A percentile compares a stretch with the other conserved stretches of the same genome.
phyloP scores from a whole-genome alignment of 805 yeast genomes.

The Debaryomyces castellii region DNA sequence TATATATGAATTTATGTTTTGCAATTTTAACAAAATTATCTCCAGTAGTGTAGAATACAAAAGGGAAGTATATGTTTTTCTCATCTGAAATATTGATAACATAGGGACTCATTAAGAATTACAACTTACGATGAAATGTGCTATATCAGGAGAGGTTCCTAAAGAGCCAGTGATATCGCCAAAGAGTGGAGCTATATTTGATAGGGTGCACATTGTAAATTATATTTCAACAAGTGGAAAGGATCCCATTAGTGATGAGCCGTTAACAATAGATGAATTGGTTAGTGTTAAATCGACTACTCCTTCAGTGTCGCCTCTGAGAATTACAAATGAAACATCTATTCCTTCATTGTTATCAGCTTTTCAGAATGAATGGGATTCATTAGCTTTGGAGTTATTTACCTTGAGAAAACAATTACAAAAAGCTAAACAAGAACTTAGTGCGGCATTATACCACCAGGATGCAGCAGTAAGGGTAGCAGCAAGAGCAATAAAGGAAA shows the following conservation, averaged over 20 bases:
- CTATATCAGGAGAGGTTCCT: conserved; percentile 69
- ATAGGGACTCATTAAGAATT: background rate
- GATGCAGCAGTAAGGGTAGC: conserved; percentile 93
- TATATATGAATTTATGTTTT: background rate
- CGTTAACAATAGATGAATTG: conserved; percentile 57
- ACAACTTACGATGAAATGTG: conserved; percentile 15
- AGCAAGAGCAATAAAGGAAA: conserved; percentile 67
- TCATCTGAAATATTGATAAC: background rate
- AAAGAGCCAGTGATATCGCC: conserved; percentile 75
- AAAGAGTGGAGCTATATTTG: conserved; percentile 69
- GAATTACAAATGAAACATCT: conserved; percentile 54
- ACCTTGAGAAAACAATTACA: conserved; percentile 70
- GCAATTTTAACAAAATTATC: background rate
- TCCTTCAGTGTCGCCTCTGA: conserved; percentile 30
- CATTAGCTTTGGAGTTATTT: conserved; percentile 78
- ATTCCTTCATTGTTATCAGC: conserved; percentile 76
- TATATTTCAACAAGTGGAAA: conserved; percentile 63
- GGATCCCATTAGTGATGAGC: conserved; percentile 76
- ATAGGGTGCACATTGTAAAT: conserved; percentile 54
- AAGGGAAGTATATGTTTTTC: background rate
- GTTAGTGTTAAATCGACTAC: conserved; percentile 32
- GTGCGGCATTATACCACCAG: conserved; percentile 75
- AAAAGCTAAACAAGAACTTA: conserved; percentile 66
- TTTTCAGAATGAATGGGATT: conserved; percentile 89
- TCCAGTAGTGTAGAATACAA: background rate